Evolutionary conservation across 2,329 filamentous ascomycete genomes (phyloP).

Genomic region (Penicillium sp.): DNA sequence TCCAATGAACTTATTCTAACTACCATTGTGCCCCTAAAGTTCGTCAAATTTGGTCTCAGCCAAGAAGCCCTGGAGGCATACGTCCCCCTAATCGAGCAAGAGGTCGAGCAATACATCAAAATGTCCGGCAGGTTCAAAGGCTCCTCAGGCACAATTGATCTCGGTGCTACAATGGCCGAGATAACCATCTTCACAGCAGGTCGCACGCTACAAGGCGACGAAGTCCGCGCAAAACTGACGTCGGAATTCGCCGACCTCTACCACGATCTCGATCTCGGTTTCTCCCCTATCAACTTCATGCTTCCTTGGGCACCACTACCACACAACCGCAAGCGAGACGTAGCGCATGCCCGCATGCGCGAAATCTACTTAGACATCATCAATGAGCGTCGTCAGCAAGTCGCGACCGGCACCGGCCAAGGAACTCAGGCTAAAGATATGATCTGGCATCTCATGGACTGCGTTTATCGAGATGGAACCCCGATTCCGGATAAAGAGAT

Average conservation of each 20-base stretch:
- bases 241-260: constrained; percentile 73
- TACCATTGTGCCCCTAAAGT: constrained; percentile 30
- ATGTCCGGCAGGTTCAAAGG: constrained; percentile 60
- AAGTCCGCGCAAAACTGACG: constrained; percentile 71
- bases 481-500: constrained; percentile 72
- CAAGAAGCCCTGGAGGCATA: constrained; percentile 65
- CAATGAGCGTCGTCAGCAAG: constrained; percentile 56
- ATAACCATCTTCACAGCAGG: constrained; percentile 82
- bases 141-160: constrained; percentile 61
- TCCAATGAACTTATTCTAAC: not conserved
- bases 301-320: constrained; percentile 77
- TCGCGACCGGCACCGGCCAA: constrained; percentile 11
- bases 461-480: constrained; percentile 72
- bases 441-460: constrained; percentile 78
- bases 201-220: constrained; percentile 71
- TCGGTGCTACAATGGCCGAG: constrained; percentile 69
- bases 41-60: constrained; percentile 66
- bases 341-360: constrained; percentile 69
- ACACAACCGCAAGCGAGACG: constrained; percentile 71
- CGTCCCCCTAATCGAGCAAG: constrained; percentile 78
- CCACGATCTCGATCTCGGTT: constrained; percentile 79
- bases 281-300: constrained; percentile 79
- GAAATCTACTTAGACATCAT: constrained; percentile 72
- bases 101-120: constrained; percentile 55
- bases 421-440: constrained; percentile 57